These are phyloP conservation scores for Letharia lupina DNA, from an alignment of 495 filamentous ascomycete genomes.

Conservation along the genomic window DNA sequence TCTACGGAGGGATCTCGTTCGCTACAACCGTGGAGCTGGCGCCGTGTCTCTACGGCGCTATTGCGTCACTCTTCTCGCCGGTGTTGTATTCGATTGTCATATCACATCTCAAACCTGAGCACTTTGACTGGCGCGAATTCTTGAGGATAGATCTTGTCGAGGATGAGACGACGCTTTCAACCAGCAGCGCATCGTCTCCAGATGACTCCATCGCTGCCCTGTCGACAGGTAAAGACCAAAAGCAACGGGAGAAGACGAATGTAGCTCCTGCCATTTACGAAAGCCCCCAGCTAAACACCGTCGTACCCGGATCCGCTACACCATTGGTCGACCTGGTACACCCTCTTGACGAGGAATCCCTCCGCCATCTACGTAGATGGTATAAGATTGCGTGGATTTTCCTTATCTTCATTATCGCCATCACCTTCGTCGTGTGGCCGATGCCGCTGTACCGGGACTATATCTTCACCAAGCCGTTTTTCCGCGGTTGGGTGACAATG, in stretches of 20 bases:
- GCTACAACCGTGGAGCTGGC: conserved; percentile 33
- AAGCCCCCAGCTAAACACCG: background rate
- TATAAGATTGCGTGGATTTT: conserved; percentile 57
- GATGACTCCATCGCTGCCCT: background rate
- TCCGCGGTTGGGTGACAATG: conserved; percentile 50
- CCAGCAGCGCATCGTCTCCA: background rate
- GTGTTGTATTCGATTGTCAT: conserved; percentile 25
- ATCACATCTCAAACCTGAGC: conserved; percentile 26
- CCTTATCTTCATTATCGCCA: conserved; percentile 53
- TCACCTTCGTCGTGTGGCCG: conserved; percentile 63
- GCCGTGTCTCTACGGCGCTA: conserved; percentile 28
- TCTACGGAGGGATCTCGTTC: conserved; percentile 38
- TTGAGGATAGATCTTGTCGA: conserved; percentile 16
- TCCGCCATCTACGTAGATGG: conserved; percentile 48
- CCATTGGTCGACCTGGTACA: conserved; percentile 8
- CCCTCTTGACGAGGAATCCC: conserved; percentile 39
- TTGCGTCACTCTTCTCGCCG: conserved; percentile 27
- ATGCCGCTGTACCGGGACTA: conserved; percentile 71
- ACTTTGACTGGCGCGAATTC: conserved; percentile 30
- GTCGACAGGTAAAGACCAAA: background rate
- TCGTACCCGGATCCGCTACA: background rate
- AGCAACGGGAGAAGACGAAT: background rate
- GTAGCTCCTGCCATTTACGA: background rate
- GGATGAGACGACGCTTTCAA: conserved; percentile 17
- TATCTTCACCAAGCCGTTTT: conserved; percentile 63